A percentile compares a stretch with the other conserved stretches of the same genome.
Conservation (phyloP, 1,139 yeast species). For the Eremothecium sinecaudum region DNA sequence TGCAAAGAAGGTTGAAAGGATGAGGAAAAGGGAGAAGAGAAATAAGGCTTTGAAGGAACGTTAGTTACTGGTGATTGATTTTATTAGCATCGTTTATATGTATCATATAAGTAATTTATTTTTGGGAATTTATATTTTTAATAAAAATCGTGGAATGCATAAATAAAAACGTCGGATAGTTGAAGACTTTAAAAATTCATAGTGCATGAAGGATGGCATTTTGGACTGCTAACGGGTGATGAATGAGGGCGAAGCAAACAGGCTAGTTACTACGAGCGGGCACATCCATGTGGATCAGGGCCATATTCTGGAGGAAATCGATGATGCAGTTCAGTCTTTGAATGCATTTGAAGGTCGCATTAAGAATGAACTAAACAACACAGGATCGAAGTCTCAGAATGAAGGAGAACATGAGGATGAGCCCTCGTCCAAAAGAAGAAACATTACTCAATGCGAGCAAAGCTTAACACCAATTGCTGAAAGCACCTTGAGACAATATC, state of each 20-base stretch:
- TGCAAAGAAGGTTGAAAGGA: slow-evolving; percentile 67
- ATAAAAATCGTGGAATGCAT: not conserved
- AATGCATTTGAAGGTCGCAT: slow-evolving; percentile 30
- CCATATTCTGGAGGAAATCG: slow-evolving; percentile 32
- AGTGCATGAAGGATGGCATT: too few species aligned
- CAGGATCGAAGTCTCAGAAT: not conserved
- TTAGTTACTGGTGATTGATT: slow-evolving; percentile 23
- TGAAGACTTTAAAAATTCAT: too few species aligned
- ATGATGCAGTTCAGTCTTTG: slow-evolving; percentile 35
- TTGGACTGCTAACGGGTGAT: not conserved
- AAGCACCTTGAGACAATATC: slow-evolving; percentile 52
- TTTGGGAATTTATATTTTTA: not conserved
- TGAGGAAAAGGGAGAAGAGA: slow-evolving; percentile 74
- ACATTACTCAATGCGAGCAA: not conserved
- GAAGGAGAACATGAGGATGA: slow-evolving; percentile 7
- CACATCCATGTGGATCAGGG: slow-evolving; percentile 15
- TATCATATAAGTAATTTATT: not conserved
- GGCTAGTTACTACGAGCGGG: slow-evolving; percentile 4
- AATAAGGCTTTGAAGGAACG: slow-evolving; percentile 69
- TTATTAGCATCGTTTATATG: not conserved
- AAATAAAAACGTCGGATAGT: not conserved
- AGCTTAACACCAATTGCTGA: slow-evolving; percentile 22
- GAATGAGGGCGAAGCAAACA: not conserved
- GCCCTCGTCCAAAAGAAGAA: slow-evolving; percentile 7
- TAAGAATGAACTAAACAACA: slow-evolving; percentile 16